These are phyloP conservation scores for Aspergillus wentii DNA, from an alignment of 495 filamentous ascomycete genomes.

Conservation along the genomic window DNA sequence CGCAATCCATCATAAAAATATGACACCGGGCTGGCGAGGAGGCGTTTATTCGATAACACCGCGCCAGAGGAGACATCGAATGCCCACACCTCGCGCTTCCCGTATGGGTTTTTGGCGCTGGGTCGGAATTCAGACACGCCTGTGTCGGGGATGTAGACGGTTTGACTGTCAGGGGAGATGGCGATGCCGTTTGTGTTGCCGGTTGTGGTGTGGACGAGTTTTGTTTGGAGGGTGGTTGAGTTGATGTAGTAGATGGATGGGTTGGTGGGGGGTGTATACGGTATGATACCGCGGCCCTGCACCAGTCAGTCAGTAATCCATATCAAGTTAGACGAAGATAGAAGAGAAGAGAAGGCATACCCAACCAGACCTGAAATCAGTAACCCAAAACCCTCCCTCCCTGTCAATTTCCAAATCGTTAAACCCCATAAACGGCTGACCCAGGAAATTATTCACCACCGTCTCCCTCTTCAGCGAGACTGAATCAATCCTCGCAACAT, in stretches of 20 bases:
- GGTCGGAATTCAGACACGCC: conserved; percentile 66
- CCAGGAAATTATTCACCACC: conserved; percentile 10
- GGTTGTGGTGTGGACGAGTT: conserved; percentile 67
- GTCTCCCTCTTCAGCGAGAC: conserved; percentile 1
- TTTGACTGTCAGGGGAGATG: conserved; percentile 77
- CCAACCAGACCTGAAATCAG: conserved; percentile 9
- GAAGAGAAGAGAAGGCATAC: conserved; percentile 1
- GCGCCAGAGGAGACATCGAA: conserved; percentile 69
- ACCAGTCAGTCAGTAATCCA: neutral
- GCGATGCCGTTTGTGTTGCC: conserved; percentile 72
- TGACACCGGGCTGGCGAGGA: conserved; percentile 9
- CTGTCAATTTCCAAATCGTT: conserved; percentile 11
- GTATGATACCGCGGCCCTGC: conserved; percentile 8
- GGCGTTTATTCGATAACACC: conserved; percentile 6
- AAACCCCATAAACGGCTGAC: conserved; percentile 11
- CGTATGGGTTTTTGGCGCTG: conserved; percentile 38
- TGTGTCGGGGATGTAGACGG: conserved; percentile 78
- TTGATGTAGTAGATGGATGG: conserved; percentile 28
- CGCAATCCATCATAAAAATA: conserved; percentile 67
- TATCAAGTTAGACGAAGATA: neutral
- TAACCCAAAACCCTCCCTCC: conserved; percentile 9
- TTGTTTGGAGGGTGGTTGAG: conserved; percentile 46
- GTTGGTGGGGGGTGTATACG: conserved; percentile 15
- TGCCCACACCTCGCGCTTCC: conserved; percentile 54
- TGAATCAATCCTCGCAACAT: conserved; percentile 7